Conservation (phyloP, 345 rosid species). For the Eucalyptus polyanthemos region DNA sequence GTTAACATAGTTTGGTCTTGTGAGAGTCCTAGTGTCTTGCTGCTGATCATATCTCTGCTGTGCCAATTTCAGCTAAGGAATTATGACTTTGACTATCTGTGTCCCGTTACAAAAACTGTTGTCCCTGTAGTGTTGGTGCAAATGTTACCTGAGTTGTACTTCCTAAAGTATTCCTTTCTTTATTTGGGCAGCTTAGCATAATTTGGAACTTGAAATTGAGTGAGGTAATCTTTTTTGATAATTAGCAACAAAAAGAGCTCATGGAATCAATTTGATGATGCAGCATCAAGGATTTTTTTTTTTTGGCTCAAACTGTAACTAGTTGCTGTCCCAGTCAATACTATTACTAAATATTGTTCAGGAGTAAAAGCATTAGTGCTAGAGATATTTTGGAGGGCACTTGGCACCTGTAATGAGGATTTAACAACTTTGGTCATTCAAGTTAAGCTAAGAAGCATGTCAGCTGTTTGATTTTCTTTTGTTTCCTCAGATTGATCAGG, state of each 20-base stretch:
- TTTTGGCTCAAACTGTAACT: neutral
- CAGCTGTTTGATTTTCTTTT: neutral
- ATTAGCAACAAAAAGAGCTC: neutral
- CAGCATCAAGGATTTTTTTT: neutral
- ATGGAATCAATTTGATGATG: neutral
- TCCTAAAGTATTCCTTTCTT: neutral
- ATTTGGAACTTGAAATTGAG: neutral
- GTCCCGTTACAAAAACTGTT: neutral
- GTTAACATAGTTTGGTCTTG: neutral
- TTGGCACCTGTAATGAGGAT: neutral
- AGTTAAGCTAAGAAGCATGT: neutral
- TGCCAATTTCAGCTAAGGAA: neutral
- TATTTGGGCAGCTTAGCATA: neutral
- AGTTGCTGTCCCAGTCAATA: neutral
- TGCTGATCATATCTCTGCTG: neutral
- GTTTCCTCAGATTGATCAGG: neutral
- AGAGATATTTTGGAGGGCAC: neutral
- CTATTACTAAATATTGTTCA: neutral
- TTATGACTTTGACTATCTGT: neutral
- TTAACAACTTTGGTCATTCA: neutral
- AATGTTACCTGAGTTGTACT: neutral
- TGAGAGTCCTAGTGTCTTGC: neutral
- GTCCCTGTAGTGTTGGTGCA: neutral
- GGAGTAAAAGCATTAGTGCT: neutral
- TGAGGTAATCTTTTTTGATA: neutral